Evolutionary conservation across 2,329 filamentous ascomycete genomes (phyloP), one percentile per base, ranked within the genome.

Genomic region (Colletotrichum gloeosporioides): DNA sequence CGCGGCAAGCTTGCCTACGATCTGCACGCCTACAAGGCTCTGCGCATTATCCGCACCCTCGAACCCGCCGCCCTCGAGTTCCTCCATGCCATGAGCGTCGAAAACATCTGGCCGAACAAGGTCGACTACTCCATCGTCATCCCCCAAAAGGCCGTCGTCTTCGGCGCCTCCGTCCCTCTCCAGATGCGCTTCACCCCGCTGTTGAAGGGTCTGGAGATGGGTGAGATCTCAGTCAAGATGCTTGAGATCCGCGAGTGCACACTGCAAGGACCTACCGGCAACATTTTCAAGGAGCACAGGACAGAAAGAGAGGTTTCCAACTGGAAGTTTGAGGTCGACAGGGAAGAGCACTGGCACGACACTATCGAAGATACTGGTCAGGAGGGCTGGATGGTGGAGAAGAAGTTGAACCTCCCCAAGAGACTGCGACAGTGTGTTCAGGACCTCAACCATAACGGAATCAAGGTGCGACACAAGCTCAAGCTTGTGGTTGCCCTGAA

Each of bases 101-200:
- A 98, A 85, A 98, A 98, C 82, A 94, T 98, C 78, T 99, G 97
- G 97, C 95, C 96, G 8, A 97, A 98, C 87, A 99, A 99, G 88
- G 92, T 99, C 80, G 95, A 98, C 83, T 99, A 99, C 86, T 96
- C 95, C 34, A 96, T 99, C 78, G 92, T 95, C 74, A 95, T 98
- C 13, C 96, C 97, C 1, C 96, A 95, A 81, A 98, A 98, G 87
- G 97, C 97, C 3, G 94, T 98, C 70, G 94, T 98, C 22, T 98
- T 98, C 81, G 97, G 97, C 66, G 98, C 95, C n/a, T 90, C 90
- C 27, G 93, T 99, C 65, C 92, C 93, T 2, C 90, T 98, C 76
- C 93, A 98, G 80, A 96, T 98, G 87, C 92, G 95, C 78, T 93
- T 99, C 78, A 95, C 96, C 2, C 96, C 96, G 0, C 88, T 99